phyloP scores from a whole-genome alignment of 1,284 basidiomycete genomes.

The Tilletia setariae region DNA sequence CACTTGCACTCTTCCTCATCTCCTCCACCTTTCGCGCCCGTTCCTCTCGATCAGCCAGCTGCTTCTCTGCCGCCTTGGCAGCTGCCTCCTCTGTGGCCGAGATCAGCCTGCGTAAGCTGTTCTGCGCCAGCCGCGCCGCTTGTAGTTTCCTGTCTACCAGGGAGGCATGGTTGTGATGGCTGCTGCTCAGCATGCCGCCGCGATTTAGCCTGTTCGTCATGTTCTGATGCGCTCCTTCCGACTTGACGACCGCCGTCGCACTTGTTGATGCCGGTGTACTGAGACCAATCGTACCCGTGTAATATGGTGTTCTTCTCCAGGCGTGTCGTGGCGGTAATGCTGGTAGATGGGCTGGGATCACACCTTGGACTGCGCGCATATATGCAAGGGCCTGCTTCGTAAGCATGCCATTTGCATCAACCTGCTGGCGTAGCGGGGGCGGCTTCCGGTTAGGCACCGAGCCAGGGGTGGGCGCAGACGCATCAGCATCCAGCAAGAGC shows the following conservation, averaged over 20 bases:
- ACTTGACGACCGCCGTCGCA: no score
- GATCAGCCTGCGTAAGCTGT: constrained; percentile 1
- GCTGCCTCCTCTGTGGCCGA: constrained; percentile 12
- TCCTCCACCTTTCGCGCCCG: constrained; percentile 6
- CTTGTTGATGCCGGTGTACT: no score
- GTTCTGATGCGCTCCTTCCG: no score
- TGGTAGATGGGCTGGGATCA: constrained; percentile 1
- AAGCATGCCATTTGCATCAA: background rate
- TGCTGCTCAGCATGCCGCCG: background rate
- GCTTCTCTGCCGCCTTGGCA: background rate
- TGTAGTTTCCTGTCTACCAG: constrained; percentile 7
- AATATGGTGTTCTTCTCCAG: background rate
- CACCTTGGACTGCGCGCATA: background rate
- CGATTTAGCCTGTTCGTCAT: no score
- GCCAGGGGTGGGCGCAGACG: background rate
- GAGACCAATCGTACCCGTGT: background rate
- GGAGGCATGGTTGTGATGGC: background rate
- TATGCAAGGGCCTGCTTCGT: background rate
- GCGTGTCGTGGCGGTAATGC: constrained; percentile 1
- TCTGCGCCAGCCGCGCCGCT: constrained; percentile 11
- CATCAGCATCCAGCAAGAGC: background rate
- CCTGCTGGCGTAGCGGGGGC: background rate
- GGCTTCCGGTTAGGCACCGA: background rate
- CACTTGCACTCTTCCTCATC: background rate
- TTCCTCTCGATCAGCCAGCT: background rate